Conservation (phyloP, 2,329 filamentous ascomycete species). For the Corinectria fuckeliana region DNA sequence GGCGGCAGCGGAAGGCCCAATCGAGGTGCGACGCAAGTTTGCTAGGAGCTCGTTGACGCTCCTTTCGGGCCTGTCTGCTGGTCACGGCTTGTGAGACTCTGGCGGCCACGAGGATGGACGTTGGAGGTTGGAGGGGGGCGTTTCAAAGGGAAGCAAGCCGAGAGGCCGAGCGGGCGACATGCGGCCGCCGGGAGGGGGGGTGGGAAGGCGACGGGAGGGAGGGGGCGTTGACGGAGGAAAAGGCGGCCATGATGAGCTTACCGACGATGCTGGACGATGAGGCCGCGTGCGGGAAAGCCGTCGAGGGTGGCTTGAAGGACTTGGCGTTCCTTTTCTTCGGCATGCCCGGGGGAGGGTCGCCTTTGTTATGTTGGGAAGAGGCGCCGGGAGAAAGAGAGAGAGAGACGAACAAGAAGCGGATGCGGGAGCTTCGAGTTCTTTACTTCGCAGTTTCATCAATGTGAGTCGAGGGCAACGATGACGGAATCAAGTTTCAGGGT, state of each 20-base stretch:
- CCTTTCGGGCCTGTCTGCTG: constrained; percentile 43
- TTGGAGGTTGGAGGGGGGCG: constrained; percentile 18
- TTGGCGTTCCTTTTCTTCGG: constrained; percentile 67
- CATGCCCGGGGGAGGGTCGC: constrained; percentile 52
- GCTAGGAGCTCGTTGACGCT: constrained; percentile 67
- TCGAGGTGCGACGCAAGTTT: constrained; percentile 57
- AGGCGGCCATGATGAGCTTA: constrained; percentile 27
- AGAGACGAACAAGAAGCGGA: constrained; percentile 10
- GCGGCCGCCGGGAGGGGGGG: constrained; percentile 11
- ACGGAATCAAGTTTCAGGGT: constrained; percentile 6
- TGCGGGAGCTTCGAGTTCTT: constrained; percentile 14
- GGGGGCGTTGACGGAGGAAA: constrained; percentile 22
- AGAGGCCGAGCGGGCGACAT: constrained; percentile 25
- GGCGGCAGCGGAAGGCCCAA: constrained; percentile 37
- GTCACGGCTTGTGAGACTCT: constrained; percentile 37
- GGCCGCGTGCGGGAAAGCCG: constrained; percentile 52
- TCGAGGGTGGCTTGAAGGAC: constrained; percentile 65
- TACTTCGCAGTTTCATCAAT: constrained; percentile 1
- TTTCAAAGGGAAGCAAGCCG: constrained; percentile 35
- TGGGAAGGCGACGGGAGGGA: constrained; percentile 5
- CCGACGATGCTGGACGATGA: constrained; percentile 37
- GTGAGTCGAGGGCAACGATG: constrained; percentile 6
- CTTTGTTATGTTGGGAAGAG: constrained; percentile 20
- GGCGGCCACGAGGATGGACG: constrained; percentile 38
- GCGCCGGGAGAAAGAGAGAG: constrained; percentile 20